Conservation (phyloP, 345 rosid species). For the Eucalyptus polybractea region DNA sequence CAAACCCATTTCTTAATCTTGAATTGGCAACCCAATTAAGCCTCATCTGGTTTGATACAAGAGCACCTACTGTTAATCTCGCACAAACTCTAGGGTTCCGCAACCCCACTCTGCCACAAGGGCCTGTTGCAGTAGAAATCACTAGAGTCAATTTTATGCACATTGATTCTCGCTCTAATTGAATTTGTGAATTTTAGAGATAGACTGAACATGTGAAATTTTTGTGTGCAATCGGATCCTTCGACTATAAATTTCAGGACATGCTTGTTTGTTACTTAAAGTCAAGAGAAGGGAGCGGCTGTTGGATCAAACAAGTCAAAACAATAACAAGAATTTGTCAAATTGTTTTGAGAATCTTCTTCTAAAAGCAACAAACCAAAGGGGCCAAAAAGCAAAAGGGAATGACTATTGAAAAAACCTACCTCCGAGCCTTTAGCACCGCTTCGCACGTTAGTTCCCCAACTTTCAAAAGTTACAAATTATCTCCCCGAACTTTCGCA, state of each 20-base stretch:
- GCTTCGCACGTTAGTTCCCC: not conserved
- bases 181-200: not conserved
- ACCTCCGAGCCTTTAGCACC: not conserved
- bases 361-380: not conserved
- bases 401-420: not conserved
- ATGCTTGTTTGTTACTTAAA: not conserved
- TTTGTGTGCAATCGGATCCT: not conserved
- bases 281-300: not conserved
- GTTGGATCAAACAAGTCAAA: not conserved
- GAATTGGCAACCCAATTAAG: rapidly evolving
- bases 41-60: not conserved
- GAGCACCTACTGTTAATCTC: not conserved
- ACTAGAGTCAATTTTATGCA: not conserved
- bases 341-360: not conserved
- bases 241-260: not conserved
- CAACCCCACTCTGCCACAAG: not conserved
- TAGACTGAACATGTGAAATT: not conserved
- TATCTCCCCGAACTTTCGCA: not conserved
- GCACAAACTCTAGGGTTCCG: not conserved
- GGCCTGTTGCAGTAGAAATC: rapidly evolving
- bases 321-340: not conserved
- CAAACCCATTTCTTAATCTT: not conserved
- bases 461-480: not conserved
- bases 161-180: not conserved
- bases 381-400: not conserved